These are phyloP conservation scores for Lunasporangiospora selenospora DNA, from an alignment of 192 early-diverging fungal genomes.

Conservation along the genomic window DNA sequence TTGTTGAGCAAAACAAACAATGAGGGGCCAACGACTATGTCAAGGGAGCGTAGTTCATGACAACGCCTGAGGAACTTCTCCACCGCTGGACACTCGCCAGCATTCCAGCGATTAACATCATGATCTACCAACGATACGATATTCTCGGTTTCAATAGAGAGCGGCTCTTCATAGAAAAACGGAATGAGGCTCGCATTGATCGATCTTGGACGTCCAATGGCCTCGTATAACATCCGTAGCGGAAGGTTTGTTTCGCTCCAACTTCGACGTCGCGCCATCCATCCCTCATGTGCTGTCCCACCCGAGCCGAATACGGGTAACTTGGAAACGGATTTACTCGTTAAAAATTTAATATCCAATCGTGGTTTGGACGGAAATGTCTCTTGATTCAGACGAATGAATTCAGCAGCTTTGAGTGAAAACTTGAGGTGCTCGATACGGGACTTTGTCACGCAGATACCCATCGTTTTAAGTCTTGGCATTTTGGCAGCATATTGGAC, in stretches of 20 bases:
- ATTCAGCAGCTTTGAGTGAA: not conserved
- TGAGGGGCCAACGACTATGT: not conserved
- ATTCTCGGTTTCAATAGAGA: not conserved
- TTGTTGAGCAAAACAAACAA: not conserved
- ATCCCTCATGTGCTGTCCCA: not conserved
- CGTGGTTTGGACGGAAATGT: slow-evolving; percentile 3
- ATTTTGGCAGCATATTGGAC: not conserved
- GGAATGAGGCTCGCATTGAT: not conserved
- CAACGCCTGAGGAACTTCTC: slow-evolving; percentile 11
- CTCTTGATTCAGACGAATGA: not conserved
- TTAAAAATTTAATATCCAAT: not conserved
- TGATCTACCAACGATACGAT: not conserved
- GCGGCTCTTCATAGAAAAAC: not conserved
- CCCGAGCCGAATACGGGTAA: not conserved
- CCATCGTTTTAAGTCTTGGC: not conserved
- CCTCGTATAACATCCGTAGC: no score
- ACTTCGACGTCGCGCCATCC: not conserved
- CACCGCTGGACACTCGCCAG: slow-evolving; percentile 4
- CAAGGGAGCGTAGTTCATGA: not conserved
- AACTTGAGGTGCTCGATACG: not conserved
- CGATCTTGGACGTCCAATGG: not conserved
- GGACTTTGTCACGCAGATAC: not conserved
- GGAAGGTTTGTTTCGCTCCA: no score
- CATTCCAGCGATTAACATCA: not conserved
- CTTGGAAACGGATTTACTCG: not conserved